These are phyloP conservation scores for Clarireedia sp. DNA, from an alignment of 2,329 filamentous ascomycete genomes.

Conservation along the genomic window DNA sequence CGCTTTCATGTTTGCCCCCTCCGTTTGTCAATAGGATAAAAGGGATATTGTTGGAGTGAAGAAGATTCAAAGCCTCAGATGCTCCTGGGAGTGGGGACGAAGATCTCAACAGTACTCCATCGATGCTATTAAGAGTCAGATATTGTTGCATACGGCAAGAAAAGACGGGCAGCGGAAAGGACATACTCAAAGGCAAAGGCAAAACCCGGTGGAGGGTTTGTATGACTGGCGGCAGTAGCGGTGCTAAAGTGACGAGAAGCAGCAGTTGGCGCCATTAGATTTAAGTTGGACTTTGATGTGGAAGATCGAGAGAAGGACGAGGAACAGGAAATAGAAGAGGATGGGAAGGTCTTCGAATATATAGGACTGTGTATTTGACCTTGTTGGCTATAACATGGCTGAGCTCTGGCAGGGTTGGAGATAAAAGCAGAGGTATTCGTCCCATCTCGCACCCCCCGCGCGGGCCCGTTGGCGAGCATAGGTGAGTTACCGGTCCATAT, in stretches of 20 bases:
- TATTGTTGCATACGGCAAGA: not conserved
- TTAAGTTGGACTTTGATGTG: not conserved
- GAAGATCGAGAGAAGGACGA: not conserved
- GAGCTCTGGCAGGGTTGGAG: not conserved
- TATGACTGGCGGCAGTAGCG: not conserved
- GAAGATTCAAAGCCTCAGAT: constrained; percentile 60
- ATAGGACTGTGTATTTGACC: constrained; percentile 2
- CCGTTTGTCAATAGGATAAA: constrained; percentile 97
- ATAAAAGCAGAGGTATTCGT: not conserved
- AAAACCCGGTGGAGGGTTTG: constrained; percentile 31
- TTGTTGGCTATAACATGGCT: not conserved
- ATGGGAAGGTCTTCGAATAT: not conserved
- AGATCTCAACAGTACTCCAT: constrained; percentile 87
- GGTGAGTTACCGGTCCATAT: not conserved
- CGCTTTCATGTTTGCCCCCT: constrained; percentile 73
- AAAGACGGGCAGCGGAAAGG: not conserved
- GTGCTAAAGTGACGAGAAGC: constrained; percentile 1
- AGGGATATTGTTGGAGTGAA: constrained; percentile 69
- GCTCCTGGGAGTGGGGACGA: constrained; percentile 73
- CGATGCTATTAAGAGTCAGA: constrained; percentile 43
- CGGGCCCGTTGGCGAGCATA: too few species aligned
- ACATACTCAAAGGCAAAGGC: constrained; percentile 50
- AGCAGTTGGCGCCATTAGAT: not conserved
- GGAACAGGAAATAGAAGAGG: not conserved
- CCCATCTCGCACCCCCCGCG: not conserved